Base-by-base conservation (phyloP, 352 stramenopile genomes). In the Saprolegnia parasitica region DNA sequence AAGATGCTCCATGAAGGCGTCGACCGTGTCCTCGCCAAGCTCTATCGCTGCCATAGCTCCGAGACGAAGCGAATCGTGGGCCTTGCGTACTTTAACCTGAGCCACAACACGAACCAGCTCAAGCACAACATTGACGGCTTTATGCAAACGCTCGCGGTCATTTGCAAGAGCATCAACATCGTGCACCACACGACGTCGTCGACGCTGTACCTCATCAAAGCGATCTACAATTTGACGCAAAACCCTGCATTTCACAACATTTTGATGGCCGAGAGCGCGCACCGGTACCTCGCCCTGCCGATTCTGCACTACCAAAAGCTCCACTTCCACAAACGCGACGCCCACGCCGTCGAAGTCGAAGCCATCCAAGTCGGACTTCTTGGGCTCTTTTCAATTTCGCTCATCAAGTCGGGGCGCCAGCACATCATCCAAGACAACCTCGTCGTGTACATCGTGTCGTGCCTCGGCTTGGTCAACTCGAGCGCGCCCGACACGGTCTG, bases 41-140 rank as follows among this genome's bases (percentile, higher is more conserved):
- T 93, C 18, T 75, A 84, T 21, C 74, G 76, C 20, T 72, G 78
- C 0, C 57, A 79, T 15, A 83, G 78, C 26, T 60, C 60, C 35
- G 84, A 93, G 61, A 91, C 81, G 47, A 88, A 86, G 49, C 84
- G 83, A 10, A 86, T 89, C 45, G 90, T 83, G 40, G 81, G 81
- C 8, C 71, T 88, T 20, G 74, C 84, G 0, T 77, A 89, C 3
- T 89, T 90, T 64, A 91, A 93, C 52, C 72, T 93, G 13, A 90
- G 82, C 11, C 77, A 72, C 24, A 81, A 88, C 54, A 78, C 79
- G 0, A 65, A 55, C 6, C 75, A 86, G 6, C 78, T 91, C 46
- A 88, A 84, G 45, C 80, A 91, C 58, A 89, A 81, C 58, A 76
- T 84, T 9, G 84, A 93, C 42, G 65, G 71, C 3, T 90, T 90